phyloP scores from a whole-genome alignment of 495 filamentous ascomycete species.

The Apodospora peruviana region DNA sequence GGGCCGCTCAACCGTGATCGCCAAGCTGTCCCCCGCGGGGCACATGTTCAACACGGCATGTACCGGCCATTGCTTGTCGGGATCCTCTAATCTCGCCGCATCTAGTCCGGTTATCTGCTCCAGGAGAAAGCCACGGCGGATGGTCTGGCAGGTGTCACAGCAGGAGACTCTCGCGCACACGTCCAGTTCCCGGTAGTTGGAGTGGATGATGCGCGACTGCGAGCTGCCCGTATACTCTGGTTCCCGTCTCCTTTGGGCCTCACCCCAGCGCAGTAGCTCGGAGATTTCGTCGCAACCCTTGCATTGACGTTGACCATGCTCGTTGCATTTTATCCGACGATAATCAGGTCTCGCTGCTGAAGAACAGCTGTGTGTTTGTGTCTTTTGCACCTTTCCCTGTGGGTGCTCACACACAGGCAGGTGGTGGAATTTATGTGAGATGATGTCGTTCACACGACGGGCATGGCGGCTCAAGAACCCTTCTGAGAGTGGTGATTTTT shows the following conservation, averaged over 20 bases:
- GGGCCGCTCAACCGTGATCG: constrained; percentile 12
- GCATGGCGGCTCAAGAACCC: constrained; percentile 1
- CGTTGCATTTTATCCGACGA: constrained; percentile 14
- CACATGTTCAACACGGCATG: constrained; percentile 13
- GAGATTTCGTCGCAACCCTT: constrained; percentile 18
- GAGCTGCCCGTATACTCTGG: constrained; percentile 14
- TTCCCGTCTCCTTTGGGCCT: constrained; percentile 17
- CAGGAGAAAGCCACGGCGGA: constrained; percentile 23
- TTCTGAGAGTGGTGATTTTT: background rate
- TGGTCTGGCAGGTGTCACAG: constrained; percentile 22
- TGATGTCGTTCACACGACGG: constrained; percentile 1
- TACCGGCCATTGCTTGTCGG: constrained; percentile 18
- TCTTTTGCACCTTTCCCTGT: background rate
- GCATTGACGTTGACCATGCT: constrained; percentile 20
- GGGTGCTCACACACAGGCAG: background rate
- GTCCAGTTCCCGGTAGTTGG: constrained; percentile 23
- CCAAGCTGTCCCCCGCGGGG: constrained; percentile 11
- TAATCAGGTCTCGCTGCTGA: constrained; percentile 4
- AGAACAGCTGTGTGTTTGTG: background rate
- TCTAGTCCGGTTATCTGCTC: constrained; percentile 21
- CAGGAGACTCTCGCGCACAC: constrained; percentile 14
- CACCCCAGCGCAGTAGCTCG: constrained; percentile 25
- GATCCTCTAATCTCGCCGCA: constrained; percentile 10
- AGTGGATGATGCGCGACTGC: constrained; percentile 15
- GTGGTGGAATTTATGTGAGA: background rate